Evolutionary conservation across 768 basidiomycete genomes (phyloP).

Genomic region (Candolleomyces efflorescens): DNA sequence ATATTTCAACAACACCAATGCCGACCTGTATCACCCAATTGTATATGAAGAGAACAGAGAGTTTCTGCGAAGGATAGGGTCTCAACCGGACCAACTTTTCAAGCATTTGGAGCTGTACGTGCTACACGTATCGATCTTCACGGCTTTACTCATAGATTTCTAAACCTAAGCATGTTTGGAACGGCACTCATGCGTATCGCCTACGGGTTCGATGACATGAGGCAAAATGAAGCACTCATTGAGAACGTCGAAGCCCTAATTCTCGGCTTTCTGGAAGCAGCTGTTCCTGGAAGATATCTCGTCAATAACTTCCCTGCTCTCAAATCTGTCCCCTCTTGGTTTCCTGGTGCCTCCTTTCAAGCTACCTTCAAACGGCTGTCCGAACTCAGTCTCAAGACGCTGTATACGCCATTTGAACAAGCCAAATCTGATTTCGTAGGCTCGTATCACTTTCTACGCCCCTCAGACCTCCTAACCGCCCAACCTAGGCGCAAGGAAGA

Average conservation of each 20-base stretch:
- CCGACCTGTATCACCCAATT: constrained; percentile 17
- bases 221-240: constrained; percentile 13
- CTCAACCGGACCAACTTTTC: constrained; percentile 19
- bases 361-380: constrained; percentile 30
- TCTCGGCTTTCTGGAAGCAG: constrained; percentile 17
- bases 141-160: background rate
- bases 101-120: constrained; percentile 25
- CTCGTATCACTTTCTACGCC: background rate
- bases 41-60: constrained; percentile 18
- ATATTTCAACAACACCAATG: constrained; percentile 19
- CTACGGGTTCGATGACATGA: constrained; percentile 5
- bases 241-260: constrained; percentile 19
- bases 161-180: constrained; percentile 3
- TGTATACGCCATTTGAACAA: constrained; percentile 34
- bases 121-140: background rate
- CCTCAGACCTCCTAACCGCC: background rate
- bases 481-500: background rate
- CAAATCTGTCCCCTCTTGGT: constrained; percentile 30
- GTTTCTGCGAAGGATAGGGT: constrained; percentile 17
- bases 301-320: constrained; percentile 22
- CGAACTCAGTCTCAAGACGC: constrained; percentile 26
- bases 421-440: constrained; percentile 28
- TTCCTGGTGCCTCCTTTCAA: constrained; percentile 44
- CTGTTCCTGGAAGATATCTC: constrained; percentile 24
- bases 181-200: constrained; percentile 6